Conservation (phyloP, 2,329 filamentous ascomycete species). For the Penicillium thymicola region DNA sequence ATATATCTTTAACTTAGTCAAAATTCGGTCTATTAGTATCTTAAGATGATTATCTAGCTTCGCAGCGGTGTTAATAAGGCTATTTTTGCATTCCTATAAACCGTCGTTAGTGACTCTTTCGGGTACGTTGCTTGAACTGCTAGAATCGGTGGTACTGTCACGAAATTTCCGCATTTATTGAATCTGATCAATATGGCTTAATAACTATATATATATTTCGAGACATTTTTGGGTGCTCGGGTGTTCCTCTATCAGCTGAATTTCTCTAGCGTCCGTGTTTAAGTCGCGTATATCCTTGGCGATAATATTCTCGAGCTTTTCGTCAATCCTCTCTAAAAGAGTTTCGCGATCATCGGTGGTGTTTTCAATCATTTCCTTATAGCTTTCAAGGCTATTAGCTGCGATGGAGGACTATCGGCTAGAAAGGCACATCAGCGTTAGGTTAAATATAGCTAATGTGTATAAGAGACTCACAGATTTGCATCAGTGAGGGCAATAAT, state of each 20-base stretch:
- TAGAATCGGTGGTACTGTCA: too few species aligned
- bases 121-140: too few species aligned
- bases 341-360: conserved; percentile 27
- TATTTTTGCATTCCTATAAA: too few species aligned
- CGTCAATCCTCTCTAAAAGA: conserved; percentile 28
- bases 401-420: conserved; percentile 31
- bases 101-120: too few species aligned
- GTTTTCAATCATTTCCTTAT: conserved; percentile 26
- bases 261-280: neutral
- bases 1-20: too few species aligned
- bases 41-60: conserved; percentile 28
- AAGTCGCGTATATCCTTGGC: neutral
- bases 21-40: neutral
- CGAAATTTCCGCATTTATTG: conserved; percentile 10
- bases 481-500: conserved; percentile 42
- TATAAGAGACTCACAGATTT: conserved; percentile 37
- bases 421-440: neutral
- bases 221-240: conserved; percentile 32
- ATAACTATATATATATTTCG: conserved; percentile 30
- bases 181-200: conserved; percentile 30
- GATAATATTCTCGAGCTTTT: conserved; percentile 24
- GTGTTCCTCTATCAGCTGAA: conserved; percentile 26
- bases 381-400: conserved; percentile 24
- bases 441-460: neutral
- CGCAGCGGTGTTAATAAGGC: conserved; percentile 11